These are phyloP conservation scores for Thelephora ganbajun DNA, from an alignment of 768 basidiomycete species.

Conservation along the genomic window DNA sequence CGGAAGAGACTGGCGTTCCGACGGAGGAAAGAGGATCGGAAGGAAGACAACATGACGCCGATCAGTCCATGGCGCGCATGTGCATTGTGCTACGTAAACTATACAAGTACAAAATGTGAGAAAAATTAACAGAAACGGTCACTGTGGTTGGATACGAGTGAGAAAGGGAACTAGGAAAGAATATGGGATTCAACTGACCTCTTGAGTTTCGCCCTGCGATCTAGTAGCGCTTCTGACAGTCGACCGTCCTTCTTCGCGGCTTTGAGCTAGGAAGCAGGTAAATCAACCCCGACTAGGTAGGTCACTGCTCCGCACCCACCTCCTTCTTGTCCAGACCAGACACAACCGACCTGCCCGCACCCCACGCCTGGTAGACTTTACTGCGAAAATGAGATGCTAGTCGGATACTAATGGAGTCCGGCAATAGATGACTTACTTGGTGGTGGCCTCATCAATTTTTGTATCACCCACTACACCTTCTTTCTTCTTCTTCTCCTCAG, in stretches of 20 bases:
- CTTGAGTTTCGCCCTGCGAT: constrained; percentile 73
- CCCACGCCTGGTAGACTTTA: constrained; percentile 71
- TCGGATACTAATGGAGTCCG: too few relatives aligned
- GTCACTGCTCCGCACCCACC: constrained; percentile 24
- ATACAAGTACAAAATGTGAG: constrained; percentile 2
- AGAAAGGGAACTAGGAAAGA: neutral
- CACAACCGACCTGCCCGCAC: constrained; percentile 59
- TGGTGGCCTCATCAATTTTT: constrained; percentile 52
- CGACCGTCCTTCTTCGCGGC: constrained; percentile 66
- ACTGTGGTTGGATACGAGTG: constrained; percentile 10
- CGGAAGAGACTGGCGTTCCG: neutral
- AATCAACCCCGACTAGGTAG: constrained; percentile 3
- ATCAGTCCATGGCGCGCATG: neutral
- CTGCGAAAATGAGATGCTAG: constrained; percentile 24
- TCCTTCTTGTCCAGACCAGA: constrained; percentile 62
- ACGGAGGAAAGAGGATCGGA: constrained; percentile 1
- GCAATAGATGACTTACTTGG: constrained; percentile 42
- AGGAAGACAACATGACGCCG: constrained; percentile 1
- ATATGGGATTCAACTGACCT: constrained; percentile 29
- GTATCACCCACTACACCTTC: constrained; percentile 19
- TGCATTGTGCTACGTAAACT: neutral
- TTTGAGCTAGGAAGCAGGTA: constrained; percentile 41
- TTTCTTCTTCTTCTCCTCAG: constrained; percentile 39
- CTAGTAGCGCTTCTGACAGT: constrained; percentile 67
- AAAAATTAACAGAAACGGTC: constrained; percentile 30